Base-by-base conservation (phyloP, 139 green algal species). In the Micractinium conductrix region DNA sequence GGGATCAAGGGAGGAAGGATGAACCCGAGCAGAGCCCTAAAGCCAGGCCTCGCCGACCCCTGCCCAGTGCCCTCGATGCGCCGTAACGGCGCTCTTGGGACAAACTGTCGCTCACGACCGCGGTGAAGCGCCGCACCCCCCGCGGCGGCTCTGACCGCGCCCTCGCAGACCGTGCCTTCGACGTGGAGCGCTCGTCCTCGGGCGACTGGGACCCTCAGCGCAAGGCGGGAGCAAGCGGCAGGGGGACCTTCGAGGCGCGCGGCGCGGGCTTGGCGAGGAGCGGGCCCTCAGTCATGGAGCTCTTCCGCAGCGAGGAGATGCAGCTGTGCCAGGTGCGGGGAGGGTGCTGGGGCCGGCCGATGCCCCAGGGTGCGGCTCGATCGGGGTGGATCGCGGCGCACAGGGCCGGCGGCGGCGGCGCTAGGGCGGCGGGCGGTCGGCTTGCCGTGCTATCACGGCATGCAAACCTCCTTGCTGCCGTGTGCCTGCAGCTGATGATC, bases 401-500 rank as follows among this genome's bases (percentile, higher is more conserved):
- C 33, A 10, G 65, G 65, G 65, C 65, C 1, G 33, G 65, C 16
- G 12, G 65, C 33, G 65, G 33, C 65, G 5, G 1, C 1, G 30
- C 33, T 26, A 45, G 33, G 19, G 33, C 65, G 22, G 12, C 26
- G 14, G 24, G 65, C 65, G 33, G 5, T 4, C 10, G 12, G 26
- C 14, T 68, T 68, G 2, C 6, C 24, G 19, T 68, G 60, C 8
- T 68, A 26, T n/a, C n/a, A n/a, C 60, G 1, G 62, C 62, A 24
- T 69, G 74, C 74, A 14, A 35, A 10, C 33, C 37, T 33, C 9
- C 5, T 1, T 58, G 33, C 16, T 0, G 1, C 16, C 33, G 33
- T 4, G 45, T 88, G 2, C 33, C 22, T 80, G 44, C 94, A 99
- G 95, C 95, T 99, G 50, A 98, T 99, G 92, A 96, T 99, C 74